Base-by-base conservation (phyloP, 2,329 filamentous ascomycete species). In the Colletotrichum camelliae region DNA sequence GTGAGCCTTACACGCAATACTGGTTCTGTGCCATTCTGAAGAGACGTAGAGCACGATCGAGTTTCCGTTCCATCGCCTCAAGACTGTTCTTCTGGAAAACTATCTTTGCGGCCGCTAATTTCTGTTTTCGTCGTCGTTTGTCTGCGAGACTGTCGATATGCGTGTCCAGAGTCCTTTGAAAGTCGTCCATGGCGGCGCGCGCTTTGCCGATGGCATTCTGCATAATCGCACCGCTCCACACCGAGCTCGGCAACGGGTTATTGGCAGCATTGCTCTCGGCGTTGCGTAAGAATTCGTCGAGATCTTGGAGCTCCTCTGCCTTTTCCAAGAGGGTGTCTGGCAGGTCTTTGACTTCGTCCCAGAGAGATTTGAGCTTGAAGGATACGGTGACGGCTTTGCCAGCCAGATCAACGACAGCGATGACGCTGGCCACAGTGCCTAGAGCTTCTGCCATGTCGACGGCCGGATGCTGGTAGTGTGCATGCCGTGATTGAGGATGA, bases 1-100 rank as follows among this genome's bases (percentile, higher is more conserved):
- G 29, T 3, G 29, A 7, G 29, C 9, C 80, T 75, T 61, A 81
- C 81, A 77, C 76, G 15, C 76, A 29, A 60, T 79, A 82, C 1
- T 75, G 74, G 12, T 73, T 57, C 3, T 78, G 33, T 1, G 81
- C 77, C 4, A 79, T 7, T 9, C 73, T 67, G 5, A 82, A 71
- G 1, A 80, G 48, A 1, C 67, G 37, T 18, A 81, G 60, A 9
- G 78, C 75, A 27, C 77, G 67, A 0, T 77, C 70, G 0, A 82
- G 29, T 33, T 75, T 77, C 12, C 68, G 64, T 9, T 78, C 78
- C 12, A 81, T 75, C 4, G 13, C 69, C 7, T 79, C 76, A 31
- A 79, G 60, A 6, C 55, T 70, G 2, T 79, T 70, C 64, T 78
- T 82, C 16, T 77, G 78, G 9, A 81, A 67, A 2, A 71, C 24